Conservation (phyloP, 106 monocot genomes). For the Apostasia shenzhenica region DNA sequence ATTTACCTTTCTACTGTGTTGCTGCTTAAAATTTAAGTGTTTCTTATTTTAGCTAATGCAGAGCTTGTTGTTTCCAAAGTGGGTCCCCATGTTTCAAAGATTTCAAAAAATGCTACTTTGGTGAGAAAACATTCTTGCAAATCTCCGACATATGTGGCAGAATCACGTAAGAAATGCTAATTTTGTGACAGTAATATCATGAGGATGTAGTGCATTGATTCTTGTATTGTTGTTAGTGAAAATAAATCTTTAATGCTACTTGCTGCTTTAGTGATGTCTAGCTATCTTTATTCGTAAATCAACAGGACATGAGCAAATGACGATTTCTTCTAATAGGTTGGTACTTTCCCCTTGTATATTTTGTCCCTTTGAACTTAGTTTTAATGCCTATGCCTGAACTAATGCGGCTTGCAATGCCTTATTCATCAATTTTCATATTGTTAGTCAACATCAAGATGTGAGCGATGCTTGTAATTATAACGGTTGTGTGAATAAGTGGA, state of each 20-base stretch:
- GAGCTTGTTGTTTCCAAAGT: conserved; percentile 15
- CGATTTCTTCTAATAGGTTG: conserved; percentile 6
- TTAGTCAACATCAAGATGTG: conserved; percentile 6
- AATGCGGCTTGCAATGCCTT: neutral
- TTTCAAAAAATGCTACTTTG: conserved; percentile 12
- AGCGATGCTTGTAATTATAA: conserved; percentile 5
- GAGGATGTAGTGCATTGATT: neutral
- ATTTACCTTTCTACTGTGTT: no score
- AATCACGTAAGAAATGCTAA: conserved; percentile 20
- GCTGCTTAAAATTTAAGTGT: no score
- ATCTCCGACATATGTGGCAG: conserved; percentile 9
- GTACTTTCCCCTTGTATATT: neutral
- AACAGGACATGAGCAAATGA: conserved; percentile 1
- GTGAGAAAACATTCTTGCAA: conserved; percentile 14
- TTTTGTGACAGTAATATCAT: neutral
- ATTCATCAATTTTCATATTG: neutral
- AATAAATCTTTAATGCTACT: neutral
- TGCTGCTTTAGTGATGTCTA: conserved; percentile 1
- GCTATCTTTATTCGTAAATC: neutral
- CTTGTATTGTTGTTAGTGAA: neutral
- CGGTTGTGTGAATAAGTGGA: conserved; percentile 15
- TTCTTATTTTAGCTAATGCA: conserved; percentile 12
- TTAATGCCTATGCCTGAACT: neutral
- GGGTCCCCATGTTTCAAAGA: conserved; percentile 9
- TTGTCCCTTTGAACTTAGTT: neutral